These are phyloP conservation scores for Stylonectria norvegica DNA, from an alignment of 2,329 filamentous ascomycete genomes.

Conservation along the genomic window DNA sequence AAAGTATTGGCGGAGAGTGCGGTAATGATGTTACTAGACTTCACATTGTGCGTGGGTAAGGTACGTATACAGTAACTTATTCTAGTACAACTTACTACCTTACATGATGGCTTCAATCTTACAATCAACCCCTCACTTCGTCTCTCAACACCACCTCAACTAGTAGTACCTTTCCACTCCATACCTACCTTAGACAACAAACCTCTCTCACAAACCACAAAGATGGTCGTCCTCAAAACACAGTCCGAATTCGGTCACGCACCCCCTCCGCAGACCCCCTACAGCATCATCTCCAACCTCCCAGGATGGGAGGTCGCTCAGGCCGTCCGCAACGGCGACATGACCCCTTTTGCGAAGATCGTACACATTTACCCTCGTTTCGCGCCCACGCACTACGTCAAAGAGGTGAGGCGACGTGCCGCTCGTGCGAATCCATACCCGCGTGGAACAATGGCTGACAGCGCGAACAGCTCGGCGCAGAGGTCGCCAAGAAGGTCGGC, in stretches of 20 bases:
- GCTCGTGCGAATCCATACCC: not conserved
- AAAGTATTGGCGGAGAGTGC: too few species aligned
- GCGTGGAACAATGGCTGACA: too few species aligned
- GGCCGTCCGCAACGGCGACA: constrained; percentile 41
- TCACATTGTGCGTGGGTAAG: too few species aligned
- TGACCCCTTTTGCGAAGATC: constrained; percentile 31
- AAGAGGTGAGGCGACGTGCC: constrained; percentile 27
- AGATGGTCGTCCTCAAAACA: constrained; percentile 38
- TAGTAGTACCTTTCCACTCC: not conserved
- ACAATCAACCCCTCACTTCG: not conserved
- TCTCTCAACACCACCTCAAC: not conserved
- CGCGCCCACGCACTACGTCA: constrained; percentile 36
- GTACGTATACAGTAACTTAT: too few species aligned
- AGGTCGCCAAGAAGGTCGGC: constrained; percentile 33
- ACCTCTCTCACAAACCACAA: too few species aligned
- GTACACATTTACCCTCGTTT: constrained; percentile 48
- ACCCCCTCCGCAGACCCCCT: constrained; percentile 44
- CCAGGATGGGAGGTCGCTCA: constrained; percentile 42
- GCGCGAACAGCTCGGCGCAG: constrained; percentile 39
- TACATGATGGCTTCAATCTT: too few species aligned
- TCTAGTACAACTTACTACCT: too few species aligned
- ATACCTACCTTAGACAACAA: not conserved
- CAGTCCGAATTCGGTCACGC: constrained; percentile 43
- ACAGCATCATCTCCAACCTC: constrained; percentile 45
- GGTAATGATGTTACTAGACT: too few species aligned